Evolutionary conservation across 345 rosid genomes (phyloP), one percentile per base, ranked within the genome.

Genomic region (Lepidium africanum): DNA sequence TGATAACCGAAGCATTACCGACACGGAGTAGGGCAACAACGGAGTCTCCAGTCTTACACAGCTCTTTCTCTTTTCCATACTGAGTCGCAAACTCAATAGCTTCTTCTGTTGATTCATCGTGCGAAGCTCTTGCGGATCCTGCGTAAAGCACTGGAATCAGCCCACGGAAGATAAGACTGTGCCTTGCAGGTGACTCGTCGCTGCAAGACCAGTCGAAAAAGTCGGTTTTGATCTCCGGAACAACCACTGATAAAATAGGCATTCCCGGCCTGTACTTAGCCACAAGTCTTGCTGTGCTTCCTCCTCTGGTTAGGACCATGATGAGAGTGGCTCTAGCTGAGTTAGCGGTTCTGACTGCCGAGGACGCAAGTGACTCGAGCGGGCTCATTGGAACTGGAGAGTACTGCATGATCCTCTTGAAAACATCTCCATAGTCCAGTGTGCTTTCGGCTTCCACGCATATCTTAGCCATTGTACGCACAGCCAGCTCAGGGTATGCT

Each of bases 351-450:
- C 89, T 87, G 14, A 93, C 98, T 13, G 98, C 98, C 16, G 94
- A 88, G 15, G 97, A 85, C 12, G 98, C 96, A 32, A 93, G 79
- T 54, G 94, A 86, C 82, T 93, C 98, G 2, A 93, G 71, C 8
- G 97, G 98, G 76, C 94, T 87, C 98, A 93, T 93, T 37, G 98
- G 98, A 69, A 90, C 89, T 0, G 97, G 97, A 16, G 94, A 85
- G 79, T 85, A 87, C 46, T 73, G 70, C 97, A 88, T 90, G 69
- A 86, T 69, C 51, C 98, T 86, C 62, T 88, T 93, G 75, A 93
- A 93, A 45, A 90, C 84, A 55, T 88, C 94, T 32, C 86, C 96
- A 37, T 84, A 88, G 71, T 93, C 84, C 0, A 93, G 86, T 0
- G 96, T 90, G 85, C 96, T 93, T 71, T 93, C 98, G 0, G 98